Base-by-base conservation (phyloP, 2,329 filamentous ascomycete species). In the Hypoxylon sp. region DNA sequence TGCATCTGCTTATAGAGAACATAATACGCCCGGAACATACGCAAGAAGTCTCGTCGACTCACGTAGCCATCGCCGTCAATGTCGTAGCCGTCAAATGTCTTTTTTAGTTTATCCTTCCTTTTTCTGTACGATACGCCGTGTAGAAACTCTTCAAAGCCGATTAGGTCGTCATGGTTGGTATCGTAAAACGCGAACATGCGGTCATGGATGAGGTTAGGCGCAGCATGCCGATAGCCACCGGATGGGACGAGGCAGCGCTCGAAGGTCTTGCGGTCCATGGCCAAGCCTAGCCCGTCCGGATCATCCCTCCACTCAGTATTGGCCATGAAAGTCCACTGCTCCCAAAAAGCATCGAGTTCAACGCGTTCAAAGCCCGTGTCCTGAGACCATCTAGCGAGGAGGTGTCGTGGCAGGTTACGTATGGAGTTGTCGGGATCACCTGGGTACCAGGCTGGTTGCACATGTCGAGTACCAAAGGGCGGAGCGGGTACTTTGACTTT, bases 141-240 rank as follows among this genome's bases (percentile, higher is more conserved):
- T 23, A 98, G 81, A 74, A 97, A 99, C 76, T 99, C 96, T 51
- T 93, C 87, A 71, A 99, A 98, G 6, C 92, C 92, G 73, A 99
- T 97, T 6, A 97, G 69, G 21, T 91, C 92, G 75, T 99, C 93
- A 43, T 88, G 86, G 77, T 98, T 95, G 30, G 90, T 92, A 78
- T 99, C 96, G 78, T 97, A 99, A 78, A 97, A 97, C 53, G 92
- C 88, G 79, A 98, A 99, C 87, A 97, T 96, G 71, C 96, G 91
- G 77, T 99, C 95, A 75, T 97, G 96, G 63, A 99, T 92, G 12
- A 97, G 87, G 76, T 96, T 97, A 1, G 95, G 93, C 0, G 91
- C 86, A 9, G 91, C 88, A 59, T 93, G 90, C 30, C 90, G 87
- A 62, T 89, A 87, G n/a, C 91, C 91, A 12, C 91, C 92, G n/a